phyloP scores from a whole-genome alignment of 1,284 basidiomycete species.

The Inonotus obliquus region DNA sequence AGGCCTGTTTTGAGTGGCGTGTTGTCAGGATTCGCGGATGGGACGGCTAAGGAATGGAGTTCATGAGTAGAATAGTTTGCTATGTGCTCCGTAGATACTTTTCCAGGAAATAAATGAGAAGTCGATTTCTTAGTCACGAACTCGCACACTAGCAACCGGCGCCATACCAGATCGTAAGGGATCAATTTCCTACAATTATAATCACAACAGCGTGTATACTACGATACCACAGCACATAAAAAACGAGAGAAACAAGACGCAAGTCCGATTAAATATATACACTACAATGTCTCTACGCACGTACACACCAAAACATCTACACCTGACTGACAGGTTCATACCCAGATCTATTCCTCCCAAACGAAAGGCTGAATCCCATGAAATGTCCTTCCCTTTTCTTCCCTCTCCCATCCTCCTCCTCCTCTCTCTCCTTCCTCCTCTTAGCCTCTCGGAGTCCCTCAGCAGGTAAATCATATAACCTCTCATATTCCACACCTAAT shows the following conservation, averaged over 20 bases:
- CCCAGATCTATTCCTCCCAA: constrained; percentile 25
- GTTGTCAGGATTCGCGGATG: background rate
- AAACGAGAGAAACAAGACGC: no score
- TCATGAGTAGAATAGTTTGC: background rate
- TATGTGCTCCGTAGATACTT: no score
- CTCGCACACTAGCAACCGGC: no score
- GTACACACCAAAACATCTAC: constrained; percentile 15
- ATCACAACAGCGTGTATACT: no score
- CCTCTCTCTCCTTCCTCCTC: constrained; percentile 50
- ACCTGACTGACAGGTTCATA: constrained; percentile 34
- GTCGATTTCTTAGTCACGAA: no score
- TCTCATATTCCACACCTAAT: constrained; percentile 86
- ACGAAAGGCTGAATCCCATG: constrained; percentile 32
- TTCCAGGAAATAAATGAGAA: no score
- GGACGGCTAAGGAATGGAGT: background rate
- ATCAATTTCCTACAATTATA: no score
- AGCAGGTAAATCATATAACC: constrained; percentile 83
- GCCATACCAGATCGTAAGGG: no score
- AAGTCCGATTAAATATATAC: background rate
- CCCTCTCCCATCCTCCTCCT: constrained; percentile 41
- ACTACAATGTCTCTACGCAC: background rate
- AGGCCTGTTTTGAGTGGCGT: background rate
- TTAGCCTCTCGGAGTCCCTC: constrained; percentile 79
- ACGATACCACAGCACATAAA: no score
- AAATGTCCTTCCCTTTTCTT: constrained; percentile 40